These are phyloP conservation scores for Hyphodiscus sp. DNA, from an alignment of 2,329 filamentous ascomycete species.

Conservation along the genomic window DNA sequence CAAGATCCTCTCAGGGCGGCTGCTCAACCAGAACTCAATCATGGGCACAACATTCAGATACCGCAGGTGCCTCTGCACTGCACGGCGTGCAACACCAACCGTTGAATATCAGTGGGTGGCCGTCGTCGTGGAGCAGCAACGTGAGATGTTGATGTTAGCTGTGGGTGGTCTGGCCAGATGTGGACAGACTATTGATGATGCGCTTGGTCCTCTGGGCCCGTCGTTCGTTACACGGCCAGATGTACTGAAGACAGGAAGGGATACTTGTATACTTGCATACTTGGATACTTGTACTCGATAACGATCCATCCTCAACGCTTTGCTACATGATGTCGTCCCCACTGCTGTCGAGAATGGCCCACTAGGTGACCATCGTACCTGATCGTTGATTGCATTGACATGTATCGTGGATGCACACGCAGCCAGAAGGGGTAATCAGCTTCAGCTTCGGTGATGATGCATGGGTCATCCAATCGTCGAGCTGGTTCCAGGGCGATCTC, in stretches of 20 bases:
- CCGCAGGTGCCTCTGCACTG: not conserved
- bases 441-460: conserved; percentile 3
- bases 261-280: too few species aligned
- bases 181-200: not conserved
- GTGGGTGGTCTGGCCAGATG: not conserved
- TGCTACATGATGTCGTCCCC: conserved; percentile 8
- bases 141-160: not conserved
- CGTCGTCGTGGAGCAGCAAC: conserved; percentile 1
- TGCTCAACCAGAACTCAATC: not conserved
- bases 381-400: not conserved
- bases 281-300: too few species aligned
- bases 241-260: not conserved
- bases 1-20: not conserved
- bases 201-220: not conserved
- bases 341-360: not conserved
- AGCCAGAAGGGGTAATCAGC: conserved; percentile 13
- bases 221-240: not conserved
- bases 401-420: not conserved
- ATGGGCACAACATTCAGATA: not conserved
- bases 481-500: conserved; percentile 6
- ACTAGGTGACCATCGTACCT: conserved; percentile 3
- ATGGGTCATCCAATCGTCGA: conserved; percentile 8
- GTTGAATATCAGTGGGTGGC: not conserved
- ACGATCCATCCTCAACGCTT: conserved; percentile 1
- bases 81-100: not conserved